phyloP scores from a whole-genome alignment of 495 filamentous ascomycete genomes.

The Annulohypoxylon moriforme region DNA sequence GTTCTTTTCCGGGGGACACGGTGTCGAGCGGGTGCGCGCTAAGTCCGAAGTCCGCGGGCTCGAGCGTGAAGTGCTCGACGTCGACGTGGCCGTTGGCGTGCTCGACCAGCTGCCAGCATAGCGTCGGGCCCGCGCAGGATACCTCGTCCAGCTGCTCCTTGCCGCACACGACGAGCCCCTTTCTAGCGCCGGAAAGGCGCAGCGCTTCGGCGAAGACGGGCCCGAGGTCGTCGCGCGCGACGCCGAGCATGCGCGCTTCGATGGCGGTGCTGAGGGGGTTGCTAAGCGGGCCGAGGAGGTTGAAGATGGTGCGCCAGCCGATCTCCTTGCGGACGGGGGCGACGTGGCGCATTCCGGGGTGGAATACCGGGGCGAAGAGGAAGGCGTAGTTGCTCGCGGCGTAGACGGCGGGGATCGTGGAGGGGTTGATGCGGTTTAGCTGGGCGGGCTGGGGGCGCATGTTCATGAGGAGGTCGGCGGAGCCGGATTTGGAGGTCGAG shows the following conservation, averaged over 20 bases:
- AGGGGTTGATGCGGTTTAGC: constrained; percentile 75
- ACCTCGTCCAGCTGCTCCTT: constrained; percentile 96
- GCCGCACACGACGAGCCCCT: constrained; percentile 92
- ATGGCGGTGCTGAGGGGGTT: constrained; percentile 83
- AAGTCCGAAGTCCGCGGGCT: constrained; percentile 87
- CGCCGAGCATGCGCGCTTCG: constrained; percentile 91
- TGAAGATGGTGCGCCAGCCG: constrained; percentile 95
- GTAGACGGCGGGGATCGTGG: constrained; percentile 77
- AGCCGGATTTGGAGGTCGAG: constrained; percentile 95
- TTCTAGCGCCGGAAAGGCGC: constrained; percentile 76
- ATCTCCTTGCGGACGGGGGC: constrained; percentile 84
- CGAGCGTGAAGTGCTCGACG: constrained; percentile 78
- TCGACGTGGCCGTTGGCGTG: constrained; percentile 62
- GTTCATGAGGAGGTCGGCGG: constrained; percentile 86
- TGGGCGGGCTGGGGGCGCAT: constrained; percentile 76
- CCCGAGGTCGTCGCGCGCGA: constrained; percentile 86
- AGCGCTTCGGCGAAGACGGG: constrained; percentile 89
- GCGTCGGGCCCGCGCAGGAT: constrained; percentile 83
- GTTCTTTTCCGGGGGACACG: constrained; percentile 86
- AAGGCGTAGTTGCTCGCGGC: constrained; percentile 88
- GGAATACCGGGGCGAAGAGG: constrained; percentile 96
- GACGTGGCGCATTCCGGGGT: constrained; percentile 90
- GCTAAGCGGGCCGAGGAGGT: constrained; percentile 89
- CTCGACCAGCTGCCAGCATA: constrained; percentile 85
- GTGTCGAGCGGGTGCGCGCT: constrained; percentile 75